Evolutionary conservation across 2,329 filamentous ascomycete species (phyloP).

Genomic region (Zymoseptoria tritici): DNA sequence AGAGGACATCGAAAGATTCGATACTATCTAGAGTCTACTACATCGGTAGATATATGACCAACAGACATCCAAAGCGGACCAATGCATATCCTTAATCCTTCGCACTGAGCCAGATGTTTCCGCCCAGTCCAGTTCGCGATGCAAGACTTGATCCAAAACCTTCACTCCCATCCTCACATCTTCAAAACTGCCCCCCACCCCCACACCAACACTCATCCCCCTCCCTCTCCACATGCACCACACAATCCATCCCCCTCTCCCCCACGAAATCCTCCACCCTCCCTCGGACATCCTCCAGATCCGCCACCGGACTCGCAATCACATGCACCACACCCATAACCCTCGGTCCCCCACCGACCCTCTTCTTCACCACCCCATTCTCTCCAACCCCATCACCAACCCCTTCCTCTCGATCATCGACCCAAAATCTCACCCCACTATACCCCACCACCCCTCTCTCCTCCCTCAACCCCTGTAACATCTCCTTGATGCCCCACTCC

Average conservation of each 20-base stretch:
- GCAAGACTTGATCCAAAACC: too few relatives aligned
- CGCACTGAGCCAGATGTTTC: too few relatives aligned
- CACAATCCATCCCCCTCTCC: slow-evolving; percentile 67
- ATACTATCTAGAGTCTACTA: too few relatives aligned
- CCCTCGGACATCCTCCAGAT: slow-evolving; percentile 75
- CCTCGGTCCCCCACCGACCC: slow-evolving; percentile 34
- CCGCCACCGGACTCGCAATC: slow-evolving; percentile 61
- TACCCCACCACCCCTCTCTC: slow-evolving; percentile 81
- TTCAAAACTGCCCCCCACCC: too few relatives aligned
- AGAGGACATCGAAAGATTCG: too few relatives aligned
- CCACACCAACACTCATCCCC: slow-evolving; percentile 63
- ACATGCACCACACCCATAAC: slow-evolving; percentile 83
- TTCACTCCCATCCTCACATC: neutral
- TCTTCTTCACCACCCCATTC: slow-evolving; percentile 68
- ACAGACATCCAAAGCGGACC: too few relatives aligned
- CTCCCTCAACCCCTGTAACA: slow-evolving; percentile 72
- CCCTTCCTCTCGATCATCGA: slow-evolving; percentile 58
- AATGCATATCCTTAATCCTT: too few relatives aligned
- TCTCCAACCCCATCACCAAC: slow-evolving; percentile 42
- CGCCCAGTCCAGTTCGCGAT: too few relatives aligned
- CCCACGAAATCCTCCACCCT: slow-evolving; percentile 66
- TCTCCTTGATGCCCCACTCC: slow-evolving; percentile 83
- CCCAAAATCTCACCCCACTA: slow-evolving; percentile 83
- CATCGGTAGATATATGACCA: too few relatives aligned
- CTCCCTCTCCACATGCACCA: slow-evolving; percentile 82